Evolutionary conservation across 139 green algal species (phyloP), one percentile per base, ranked within the genome.

Genomic region (Eudorina sp.): DNA sequence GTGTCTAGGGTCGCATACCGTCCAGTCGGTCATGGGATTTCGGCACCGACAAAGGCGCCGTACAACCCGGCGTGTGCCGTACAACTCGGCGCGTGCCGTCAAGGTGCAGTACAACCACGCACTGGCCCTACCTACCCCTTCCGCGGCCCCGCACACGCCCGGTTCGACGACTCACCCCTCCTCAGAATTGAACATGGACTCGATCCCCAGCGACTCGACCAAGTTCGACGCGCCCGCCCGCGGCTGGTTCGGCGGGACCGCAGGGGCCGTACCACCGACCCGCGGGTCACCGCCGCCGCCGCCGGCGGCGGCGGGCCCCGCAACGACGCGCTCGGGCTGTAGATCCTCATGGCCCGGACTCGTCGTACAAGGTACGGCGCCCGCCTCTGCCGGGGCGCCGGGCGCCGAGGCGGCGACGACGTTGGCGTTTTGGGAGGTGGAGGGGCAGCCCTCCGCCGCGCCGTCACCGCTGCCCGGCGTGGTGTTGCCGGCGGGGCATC

Each of bases 101-200:
- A 31, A 14, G 58, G 58, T 31, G 23, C 58, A 9, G 27, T n/a
- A 14, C n/a, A 34, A 9, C 23, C 9, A 68, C 58, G 18, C 58
- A 68, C 58, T 21, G n/a, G 18, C 21, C 27, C 58, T 31, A 68
- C 21, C 16, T 9, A 29, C 21, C 6, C 16, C 21, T 34, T 29
- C 68, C 27, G 9, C 36, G n/a, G 9, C 68, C 11, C 68, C 36
- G 16, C 36, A 23, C 2, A 36, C 68, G 16, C 36, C 36, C 29
- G 36, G 13, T 23, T 14, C 36, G 14, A 36, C 3, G 1, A 40
- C 53, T 68, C 16, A 83, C 75, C 75, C 75, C 11, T 83, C 75
- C 34, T 83, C 75, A 0, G 75, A 83, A 29, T 41, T 43, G 48
- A 83, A 83, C 8, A 19, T 14, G 18, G 75, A 48, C 75, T 68